Evolutionary conservation across 108 stramenopile genomes (phyloP).

Genomic region (Chaetoceros muelleri): DNA sequence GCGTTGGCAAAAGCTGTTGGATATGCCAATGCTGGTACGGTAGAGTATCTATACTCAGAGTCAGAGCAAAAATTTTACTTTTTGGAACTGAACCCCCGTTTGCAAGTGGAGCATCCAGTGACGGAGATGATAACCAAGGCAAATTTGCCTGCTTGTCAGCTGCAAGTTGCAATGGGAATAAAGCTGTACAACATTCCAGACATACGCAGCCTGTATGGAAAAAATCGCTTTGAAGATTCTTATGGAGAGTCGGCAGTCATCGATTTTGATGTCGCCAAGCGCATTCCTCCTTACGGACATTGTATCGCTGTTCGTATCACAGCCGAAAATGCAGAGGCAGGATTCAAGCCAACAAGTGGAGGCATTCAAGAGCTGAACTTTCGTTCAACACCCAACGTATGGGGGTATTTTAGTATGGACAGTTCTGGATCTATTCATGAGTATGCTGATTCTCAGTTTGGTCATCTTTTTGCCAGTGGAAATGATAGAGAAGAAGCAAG

Average conservation of each 20-base stretch:
- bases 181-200: conserved; percentile 95
- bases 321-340: conserved; percentile 98
- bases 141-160: conserved; percentile 94
- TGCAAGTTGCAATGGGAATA: conserved; percentile 99
- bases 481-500: conserved; percentile 90
- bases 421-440: conserved; percentile 96
- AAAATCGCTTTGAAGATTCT: conserved; percentile 72
- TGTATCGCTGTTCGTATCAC: conserved; percentile 99
- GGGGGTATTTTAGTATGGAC: conserved; percentile 99
- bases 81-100: conserved; percentile 95
- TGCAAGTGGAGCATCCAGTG: conserved; percentile 99
- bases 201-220: conserved; percentile 87
- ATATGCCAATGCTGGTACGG: conserved; percentile 98
- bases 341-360: conserved; percentile 97
- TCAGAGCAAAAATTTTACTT: conserved; percentile 89
- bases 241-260: conserved; percentile 49
- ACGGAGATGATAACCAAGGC: conserved; percentile 98
- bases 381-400: conserved; percentile 94
- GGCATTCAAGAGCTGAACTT: conserved; percentile 97
- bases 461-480: conserved; percentile 97
- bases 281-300: conserved; percentile 68
- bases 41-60: conserved; percentile 97
- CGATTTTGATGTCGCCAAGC: conserved; percentile 55
- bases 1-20: conserved; percentile 93
- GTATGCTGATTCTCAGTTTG: conserved; percentile 99